Conservation (phyloP, 2,329 filamentous ascomycete genomes). For the Aspergillus quadricinctus region DNA sequence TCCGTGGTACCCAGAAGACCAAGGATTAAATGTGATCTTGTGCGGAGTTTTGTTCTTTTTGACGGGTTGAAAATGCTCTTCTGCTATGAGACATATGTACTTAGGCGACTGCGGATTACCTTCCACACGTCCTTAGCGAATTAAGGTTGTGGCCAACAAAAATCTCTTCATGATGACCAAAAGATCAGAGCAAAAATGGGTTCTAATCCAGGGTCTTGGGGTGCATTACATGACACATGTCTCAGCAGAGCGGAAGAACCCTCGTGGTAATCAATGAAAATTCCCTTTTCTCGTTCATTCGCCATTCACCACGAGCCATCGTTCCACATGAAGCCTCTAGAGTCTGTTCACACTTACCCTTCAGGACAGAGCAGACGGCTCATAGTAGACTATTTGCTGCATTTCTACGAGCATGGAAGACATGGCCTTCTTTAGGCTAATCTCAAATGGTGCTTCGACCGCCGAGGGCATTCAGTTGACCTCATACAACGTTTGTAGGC, state of each 20-base stretch:
- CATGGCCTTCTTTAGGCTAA: too few species aligned
- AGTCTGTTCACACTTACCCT: neutral
- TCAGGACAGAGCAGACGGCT: neutral
- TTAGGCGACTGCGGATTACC: conserved; percentile 38
- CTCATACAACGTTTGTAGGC: neutral
- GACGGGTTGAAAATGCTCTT: conserved; percentile 38
- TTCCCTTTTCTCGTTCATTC: neutral
- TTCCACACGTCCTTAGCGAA: conserved; percentile 37
- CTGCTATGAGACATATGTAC: conserved; percentile 41
- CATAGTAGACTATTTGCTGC: neutral
- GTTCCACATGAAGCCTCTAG: neutral
- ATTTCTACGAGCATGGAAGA: too few species aligned
- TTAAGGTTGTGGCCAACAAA: conserved; percentile 39
- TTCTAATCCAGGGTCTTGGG: conserved; percentile 17
- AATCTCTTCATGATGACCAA: conserved; percentile 27
- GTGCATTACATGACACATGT: conserved; percentile 8
- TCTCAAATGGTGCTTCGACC: too few species aligned
- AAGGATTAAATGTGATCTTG: conserved; percentile 74
- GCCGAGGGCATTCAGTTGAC: neutral
- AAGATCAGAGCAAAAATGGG: conserved; percentile 24
- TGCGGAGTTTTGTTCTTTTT: conserved; percentile 58
- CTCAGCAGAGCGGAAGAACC: neutral
- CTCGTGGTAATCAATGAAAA: conserved; percentile 2
- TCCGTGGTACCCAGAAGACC: conserved; percentile 99
- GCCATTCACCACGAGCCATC: neutral